Evolutionary conservation across 1,284 basidiomycete species (phyloP).

Genomic region (Omphalotus olearius): DNA sequence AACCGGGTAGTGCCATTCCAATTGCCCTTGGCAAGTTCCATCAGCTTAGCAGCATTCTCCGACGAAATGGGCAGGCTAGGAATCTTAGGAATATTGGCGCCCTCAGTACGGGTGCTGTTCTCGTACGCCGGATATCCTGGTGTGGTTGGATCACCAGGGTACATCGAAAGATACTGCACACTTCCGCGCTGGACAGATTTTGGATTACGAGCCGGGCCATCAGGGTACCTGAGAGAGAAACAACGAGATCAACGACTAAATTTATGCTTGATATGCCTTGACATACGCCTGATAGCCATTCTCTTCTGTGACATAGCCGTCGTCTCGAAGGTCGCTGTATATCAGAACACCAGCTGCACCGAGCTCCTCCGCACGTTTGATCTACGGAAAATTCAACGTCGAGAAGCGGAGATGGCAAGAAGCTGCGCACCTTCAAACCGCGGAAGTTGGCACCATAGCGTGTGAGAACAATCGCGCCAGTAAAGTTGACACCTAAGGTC

Average conservation of each 20-base stretch:
- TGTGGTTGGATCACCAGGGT: conserved; percentile 75
- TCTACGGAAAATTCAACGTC: conserved; percentile 26
- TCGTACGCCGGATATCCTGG: conserved; percentile 78
- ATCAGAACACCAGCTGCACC: conserved; percentile 67
- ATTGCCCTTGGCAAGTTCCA: conserved; percentile 30
- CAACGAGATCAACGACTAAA: background rate
- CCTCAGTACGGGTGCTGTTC: conserved; percentile 64
- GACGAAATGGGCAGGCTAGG: conserved; percentile 66
- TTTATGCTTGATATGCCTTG: background rate
- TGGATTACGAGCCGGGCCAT: conserved; percentile 76
- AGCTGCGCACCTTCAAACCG: conserved; percentile 55
- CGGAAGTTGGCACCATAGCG: conserved; percentile 75
- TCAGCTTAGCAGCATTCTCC: conserved; percentile 47
- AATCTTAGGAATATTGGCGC: conserved; percentile 64
- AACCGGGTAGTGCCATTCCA: conserved; percentile 39
- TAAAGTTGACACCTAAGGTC: conserved; percentile 57
- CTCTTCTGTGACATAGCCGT: conserved; percentile 65
- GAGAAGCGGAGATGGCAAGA: background rate
- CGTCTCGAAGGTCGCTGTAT: conserved; percentile 77
- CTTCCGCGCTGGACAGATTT: conserved; percentile 74
- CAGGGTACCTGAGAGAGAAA: conserved; percentile 46
- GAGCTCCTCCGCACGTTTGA: conserved; percentile 68
- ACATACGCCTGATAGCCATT: conserved; percentile 54
- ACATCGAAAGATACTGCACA: conserved; percentile 69
- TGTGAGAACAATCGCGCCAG: conserved; percentile 66